A percentile compares a stretch with the other conserved stretches of the same genome.
phyloP scores from a whole-genome alignment of 2,329 filamentous ascomycete genomes.

The Mollisiaceae sp. region DNA sequence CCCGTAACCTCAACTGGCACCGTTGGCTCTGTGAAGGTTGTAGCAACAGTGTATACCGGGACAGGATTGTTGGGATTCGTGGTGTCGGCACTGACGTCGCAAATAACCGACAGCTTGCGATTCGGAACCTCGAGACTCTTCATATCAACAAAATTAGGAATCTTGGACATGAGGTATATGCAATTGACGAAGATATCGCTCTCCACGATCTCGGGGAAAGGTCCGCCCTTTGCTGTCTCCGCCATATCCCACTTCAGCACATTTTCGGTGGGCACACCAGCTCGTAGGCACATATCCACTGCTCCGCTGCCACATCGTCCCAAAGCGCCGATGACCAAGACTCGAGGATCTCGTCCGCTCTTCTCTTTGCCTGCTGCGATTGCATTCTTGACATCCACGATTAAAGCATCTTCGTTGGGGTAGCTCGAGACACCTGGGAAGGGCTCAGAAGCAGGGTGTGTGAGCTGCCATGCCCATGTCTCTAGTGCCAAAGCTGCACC shows the following conservation, averaged over 20 bases:
- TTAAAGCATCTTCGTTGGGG: conserved; percentile 75
- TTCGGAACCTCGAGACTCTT: conserved; percentile 69
- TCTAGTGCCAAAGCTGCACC: conserved; percentile 74
- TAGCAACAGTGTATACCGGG: conserved; percentile 83
- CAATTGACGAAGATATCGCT: conserved; percentile 83
- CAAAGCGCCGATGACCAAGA: conserved; percentile 85
- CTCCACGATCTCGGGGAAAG: conserved; percentile 79
- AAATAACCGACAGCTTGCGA: conserved; percentile 79
- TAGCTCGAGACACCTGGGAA: conserved; percentile 72
- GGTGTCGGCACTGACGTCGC: conserved; percentile 79
- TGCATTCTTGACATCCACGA: conserved; percentile 74
- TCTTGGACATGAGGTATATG: conserved; percentile 82
- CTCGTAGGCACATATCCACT: conserved; percentile 76
- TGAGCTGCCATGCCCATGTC: conserved; percentile 84
- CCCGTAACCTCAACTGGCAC: conserved; percentile 70
- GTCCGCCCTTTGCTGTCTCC: conserved; percentile 73
- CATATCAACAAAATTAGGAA: conserved; percentile 80
- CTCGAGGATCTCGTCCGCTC: conserved; percentile 69
- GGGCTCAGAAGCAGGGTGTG: conserved; percentile 67
- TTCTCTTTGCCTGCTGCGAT: conserved; percentile 71
- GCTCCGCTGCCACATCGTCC: conserved; percentile 86
- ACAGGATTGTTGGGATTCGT: conserved; percentile 71
- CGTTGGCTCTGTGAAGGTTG: conserved; percentile 88
- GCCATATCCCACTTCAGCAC: conserved; percentile 76
- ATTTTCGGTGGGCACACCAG: conserved; percentile 71